Evolutionary conservation across 345 rosid genomes (phyloP), one percentile per base, ranked within the genome.

Genomic region (Noccaea bulbosa): DNA sequence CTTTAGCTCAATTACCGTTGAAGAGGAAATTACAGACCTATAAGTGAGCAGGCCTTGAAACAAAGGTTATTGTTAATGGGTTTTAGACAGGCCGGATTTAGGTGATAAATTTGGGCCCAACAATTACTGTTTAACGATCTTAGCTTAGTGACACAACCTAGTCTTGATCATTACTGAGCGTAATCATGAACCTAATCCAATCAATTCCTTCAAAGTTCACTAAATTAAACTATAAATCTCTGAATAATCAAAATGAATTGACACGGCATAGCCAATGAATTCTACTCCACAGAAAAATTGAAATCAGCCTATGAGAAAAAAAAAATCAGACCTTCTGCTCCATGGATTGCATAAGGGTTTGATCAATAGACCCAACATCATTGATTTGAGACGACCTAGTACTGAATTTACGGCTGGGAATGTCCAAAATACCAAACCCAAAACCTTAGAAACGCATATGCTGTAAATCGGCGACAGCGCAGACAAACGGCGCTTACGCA

Each of bases 321-420:
- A 50, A n/a, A 78, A 58, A 58, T 56, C 34, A n/a, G 11, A 93
- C 98, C 91, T 91, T 93, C 50, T 63, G 80, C 85, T 87, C 89
- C 98, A 91, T 93, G 52, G 98, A 88, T 75, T 81, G 86, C 86
- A 93, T 91, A 64, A 89, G 91, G 47, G 97, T 86, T 51, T 83
- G 84, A 77, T 89, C 94, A 52, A 93, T 81, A 38, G 96, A 91
- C 16, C 97, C 97, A 77, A 92, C 82, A 65, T 86, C 96, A 50
- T 85, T 93, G 64, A 91, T 85, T 44, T 86, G 76, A 38, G 96
- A 79, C 53, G 96, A 88, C 77, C 79, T 76, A 2, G 79, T 64
- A 61, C 65, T 77, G 78, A 89, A 85, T 20, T 77, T 63, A 34
- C 80, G 82, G 30, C 24, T 72, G 30, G 80, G 79, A 57, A 58